phyloP scores from a whole-genome alignment of 306 rosid species.

The Trifolium pratense region DNA sequence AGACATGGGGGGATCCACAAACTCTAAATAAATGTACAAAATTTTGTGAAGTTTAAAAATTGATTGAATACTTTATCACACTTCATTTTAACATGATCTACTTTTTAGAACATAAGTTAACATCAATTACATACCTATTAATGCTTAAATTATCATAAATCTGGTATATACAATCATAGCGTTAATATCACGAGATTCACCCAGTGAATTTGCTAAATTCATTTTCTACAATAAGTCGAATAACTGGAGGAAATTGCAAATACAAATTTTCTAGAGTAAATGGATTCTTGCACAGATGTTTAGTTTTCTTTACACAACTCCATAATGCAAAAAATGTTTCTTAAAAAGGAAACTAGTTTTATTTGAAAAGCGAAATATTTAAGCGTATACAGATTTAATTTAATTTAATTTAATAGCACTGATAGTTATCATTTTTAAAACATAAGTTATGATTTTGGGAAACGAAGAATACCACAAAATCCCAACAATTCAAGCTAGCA shows the following conservation, averaged over 20 bases:
- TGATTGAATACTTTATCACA: neutral
- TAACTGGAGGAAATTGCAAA: neutral
- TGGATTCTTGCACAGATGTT: neutral
- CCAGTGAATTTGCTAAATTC: neutral
- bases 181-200: neutral
- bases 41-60: neutral
- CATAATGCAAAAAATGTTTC: neutral
- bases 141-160: neutral
- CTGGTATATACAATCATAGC: neutral
- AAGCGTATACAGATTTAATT: neutral
- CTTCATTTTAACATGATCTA: neutral
- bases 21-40: neutral
- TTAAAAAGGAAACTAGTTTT: neutral
- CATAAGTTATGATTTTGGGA: neutral
- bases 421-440: neutral
- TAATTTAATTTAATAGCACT: neutral
- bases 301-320: neutral
- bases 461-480: constrained; percentile 11
- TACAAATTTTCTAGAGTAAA: neutral
- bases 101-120: neutral
- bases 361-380: constrained; percentile 6
- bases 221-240: neutral
- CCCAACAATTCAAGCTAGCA: constrained; percentile 14
- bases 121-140: neutral
- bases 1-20: neutral